phyloP scores from a whole-genome alignment of 2,329 filamentous ascomycete species.

The Colletotrichum phormii region DNA sequence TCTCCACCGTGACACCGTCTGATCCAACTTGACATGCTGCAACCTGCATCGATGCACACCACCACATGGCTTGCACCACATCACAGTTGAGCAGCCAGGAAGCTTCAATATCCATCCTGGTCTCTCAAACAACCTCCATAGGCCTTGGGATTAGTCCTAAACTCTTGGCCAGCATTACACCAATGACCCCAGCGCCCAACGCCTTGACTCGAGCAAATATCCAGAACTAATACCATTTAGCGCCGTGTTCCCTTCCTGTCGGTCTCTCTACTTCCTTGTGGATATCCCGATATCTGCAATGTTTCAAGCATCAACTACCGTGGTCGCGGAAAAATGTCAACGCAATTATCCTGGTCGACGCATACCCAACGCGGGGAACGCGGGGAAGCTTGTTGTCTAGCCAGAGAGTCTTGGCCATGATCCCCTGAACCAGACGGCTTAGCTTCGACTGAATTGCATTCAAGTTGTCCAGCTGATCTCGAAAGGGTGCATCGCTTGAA shows the following conservation, averaged over 20 bases:
- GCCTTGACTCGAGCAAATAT: not conserved
- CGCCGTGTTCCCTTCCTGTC: not conserved
- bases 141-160: not conserved
- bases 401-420: not conserved
- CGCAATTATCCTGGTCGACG: not conserved
- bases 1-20: not conserved
- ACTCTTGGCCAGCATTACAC: not conserved
- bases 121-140: not conserved
- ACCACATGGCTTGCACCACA: not conserved
- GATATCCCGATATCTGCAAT: not conserved
- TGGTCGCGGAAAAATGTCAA: not conserved
- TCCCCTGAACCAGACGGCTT: not conserved
- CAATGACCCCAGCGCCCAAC: not conserved
- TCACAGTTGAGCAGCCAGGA: not conserved
- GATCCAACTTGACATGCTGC: not conserved
- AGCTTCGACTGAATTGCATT: not conserved
- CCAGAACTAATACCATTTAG: not conserved
- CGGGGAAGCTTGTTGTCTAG: not conserved
- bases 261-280: not conserved
- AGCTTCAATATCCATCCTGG: not conserved
- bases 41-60: not conserved
- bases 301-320: not conserved
- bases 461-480: not conserved
- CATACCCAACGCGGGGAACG: not conserved
- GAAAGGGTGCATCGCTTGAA: not conserved